These are phyloP conservation scores for Ceratocystis eucalypticola DNA, from an alignment of 2,329 filamentous ascomycete species.

Conservation along the genomic window DNA sequence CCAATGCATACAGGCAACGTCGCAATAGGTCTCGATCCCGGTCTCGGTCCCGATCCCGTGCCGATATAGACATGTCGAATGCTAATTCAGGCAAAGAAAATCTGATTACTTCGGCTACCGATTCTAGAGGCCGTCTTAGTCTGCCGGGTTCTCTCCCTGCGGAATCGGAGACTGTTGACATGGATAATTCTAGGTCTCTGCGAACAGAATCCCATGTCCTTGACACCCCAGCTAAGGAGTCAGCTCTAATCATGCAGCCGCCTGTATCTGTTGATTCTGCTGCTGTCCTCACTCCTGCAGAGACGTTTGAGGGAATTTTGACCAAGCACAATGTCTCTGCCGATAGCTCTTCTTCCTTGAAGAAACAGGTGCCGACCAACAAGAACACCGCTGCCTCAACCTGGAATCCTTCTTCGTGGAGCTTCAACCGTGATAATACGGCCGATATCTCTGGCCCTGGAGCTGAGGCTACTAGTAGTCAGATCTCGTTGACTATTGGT, in stretches of 20 bases:
- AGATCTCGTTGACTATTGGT: not conserved
- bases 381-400: not conserved
- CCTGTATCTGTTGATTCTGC: not conserved
- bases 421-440: not conserved
- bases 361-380: not conserved
- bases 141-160: not conserved
- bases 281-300: not conserved
- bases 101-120: conserved; percentile 12
- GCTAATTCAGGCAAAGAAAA: not conserved
- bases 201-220: not conserved
- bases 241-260: no score
- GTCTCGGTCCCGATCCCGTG: conserved; percentile 9
- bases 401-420: conserved; percentile 5
- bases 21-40: conserved; percentile 10
- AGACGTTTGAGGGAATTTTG: not conserved
- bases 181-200: not conserved
- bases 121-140: conserved; percentile 10
- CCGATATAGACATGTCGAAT: not conserved
- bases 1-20: conserved; percentile 9
- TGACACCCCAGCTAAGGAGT: not conserved
- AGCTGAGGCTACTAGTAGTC: not conserved
- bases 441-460: not conserved
- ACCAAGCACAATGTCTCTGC: not conserved
- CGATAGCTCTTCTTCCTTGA: not conserved
- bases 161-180: not conserved